A percentile compares a stretch with the other conserved stretches of the same genome.
These are phyloP conservation scores for Parascedosporium putredinis DNA, from an alignment of 2,329 filamentous ascomycete species.

Conservation along the genomic window DNA sequence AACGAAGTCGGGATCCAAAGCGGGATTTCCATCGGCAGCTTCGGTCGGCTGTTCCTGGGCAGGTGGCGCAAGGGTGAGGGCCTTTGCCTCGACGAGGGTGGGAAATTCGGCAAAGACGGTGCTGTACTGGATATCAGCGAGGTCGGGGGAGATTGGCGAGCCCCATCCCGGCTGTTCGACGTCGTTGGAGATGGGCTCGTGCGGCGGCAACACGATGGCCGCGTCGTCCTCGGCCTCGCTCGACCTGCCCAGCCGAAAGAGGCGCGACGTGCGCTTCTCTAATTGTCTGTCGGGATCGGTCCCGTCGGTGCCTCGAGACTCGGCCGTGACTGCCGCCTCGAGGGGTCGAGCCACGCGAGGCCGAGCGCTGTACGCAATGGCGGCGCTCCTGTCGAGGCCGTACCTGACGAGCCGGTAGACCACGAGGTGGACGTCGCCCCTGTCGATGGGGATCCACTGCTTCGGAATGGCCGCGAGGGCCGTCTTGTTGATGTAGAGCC, in stretches of 20 bases:
- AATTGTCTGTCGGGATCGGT: neutral
- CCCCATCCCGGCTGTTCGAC: constrained; percentile 85
- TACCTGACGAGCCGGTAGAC: constrained; percentile 68
- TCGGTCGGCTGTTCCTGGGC: constrained; percentile 31
- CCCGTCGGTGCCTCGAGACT: neutral
- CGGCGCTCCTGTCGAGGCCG: constrained; percentile 64
- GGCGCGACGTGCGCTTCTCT: constrained; percentile 13
- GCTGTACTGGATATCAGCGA: constrained; percentile 73
- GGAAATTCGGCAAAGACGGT: constrained; percentile 76
- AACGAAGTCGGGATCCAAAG: constrained; percentile 54
- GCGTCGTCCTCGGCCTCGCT: constrained; percentile 26
- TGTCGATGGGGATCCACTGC: constrained; percentile 74
- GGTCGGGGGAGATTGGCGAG: constrained; percentile 62
- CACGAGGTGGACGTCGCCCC: constrained; percentile 65
- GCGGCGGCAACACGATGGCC: constrained; percentile 35
- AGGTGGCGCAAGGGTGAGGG: constrained; percentile 69
- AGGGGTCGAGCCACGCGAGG: constrained; percentile 36
- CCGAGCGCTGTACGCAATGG: constrained; percentile 67
- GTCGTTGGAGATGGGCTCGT: constrained; percentile 62
- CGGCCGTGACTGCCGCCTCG: neutral
- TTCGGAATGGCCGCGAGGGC: constrained; percentile 78
- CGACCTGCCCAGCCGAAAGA: constrained; percentile 24
- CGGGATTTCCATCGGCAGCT: constrained; percentile 20
- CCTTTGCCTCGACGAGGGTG: constrained; percentile 84
- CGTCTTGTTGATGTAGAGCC: constrained; percentile 79